A percentile compares a stretch with the other conserved stretches of the same genome.
phyloP scores from a whole-genome alignment of 2,329 filamentous ascomycete species.

The Alternaria atra region DNA sequence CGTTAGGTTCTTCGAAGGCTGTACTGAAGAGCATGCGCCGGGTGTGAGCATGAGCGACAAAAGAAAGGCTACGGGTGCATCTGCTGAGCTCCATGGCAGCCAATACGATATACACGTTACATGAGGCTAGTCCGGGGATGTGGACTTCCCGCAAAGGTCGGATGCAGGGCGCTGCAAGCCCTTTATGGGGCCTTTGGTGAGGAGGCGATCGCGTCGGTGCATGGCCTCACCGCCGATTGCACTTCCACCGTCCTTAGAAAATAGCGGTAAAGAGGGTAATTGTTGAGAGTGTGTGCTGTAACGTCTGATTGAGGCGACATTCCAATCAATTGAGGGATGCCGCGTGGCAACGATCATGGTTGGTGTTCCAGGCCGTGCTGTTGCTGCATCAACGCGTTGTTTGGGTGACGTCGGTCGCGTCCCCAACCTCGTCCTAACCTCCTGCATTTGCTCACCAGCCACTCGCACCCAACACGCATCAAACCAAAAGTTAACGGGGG shows the following conservation, averaged over 20 bases:
- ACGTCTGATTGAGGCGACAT: background rate
- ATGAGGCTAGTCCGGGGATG: background rate
- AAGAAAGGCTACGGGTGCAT: background rate
- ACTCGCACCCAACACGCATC: constrained; percentile 12
- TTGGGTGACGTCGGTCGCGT: constrained; percentile 23
- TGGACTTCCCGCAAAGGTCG: background rate
- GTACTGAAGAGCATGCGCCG: background rate
- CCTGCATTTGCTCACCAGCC: constrained; percentile 21
- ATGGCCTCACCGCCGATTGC: background rate
- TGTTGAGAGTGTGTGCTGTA: background rate
- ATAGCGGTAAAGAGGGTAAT: constrained; percentile 1
- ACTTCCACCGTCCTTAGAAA: background rate
- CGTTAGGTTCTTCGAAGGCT: background rate
- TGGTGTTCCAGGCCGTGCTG: constrained; percentile 9
- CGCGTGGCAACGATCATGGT: constrained; percentile 8
- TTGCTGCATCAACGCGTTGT: constrained; percentile 32
- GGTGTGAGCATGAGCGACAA: background rate
- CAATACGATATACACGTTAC: background rate
- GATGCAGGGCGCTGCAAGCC: background rate
- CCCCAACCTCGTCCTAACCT: constrained; percentile 28
- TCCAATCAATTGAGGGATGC: constrained; percentile 10
- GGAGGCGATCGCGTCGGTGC: background rate
- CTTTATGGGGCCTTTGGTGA: constrained; percentile 1
- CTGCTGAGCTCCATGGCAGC: background rate
- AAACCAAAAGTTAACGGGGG: constrained; percentile 25